These are phyloP conservation scores for Fonsecaea monophora DNA, from an alignment of 2,329 filamentous ascomycete genomes.

Conservation along the genomic window DNA sequence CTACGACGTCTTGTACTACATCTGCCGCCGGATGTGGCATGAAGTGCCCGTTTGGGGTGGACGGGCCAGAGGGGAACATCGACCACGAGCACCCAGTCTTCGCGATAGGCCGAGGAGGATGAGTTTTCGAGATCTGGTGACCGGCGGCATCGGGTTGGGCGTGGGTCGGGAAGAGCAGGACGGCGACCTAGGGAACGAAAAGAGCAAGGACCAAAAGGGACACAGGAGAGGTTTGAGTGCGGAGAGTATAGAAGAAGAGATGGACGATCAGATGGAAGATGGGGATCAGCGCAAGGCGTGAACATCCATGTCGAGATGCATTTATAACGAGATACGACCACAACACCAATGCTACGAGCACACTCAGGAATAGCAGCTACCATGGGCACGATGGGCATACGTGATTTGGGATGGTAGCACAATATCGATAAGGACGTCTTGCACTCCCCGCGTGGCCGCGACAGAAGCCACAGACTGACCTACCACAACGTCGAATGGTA, in stretches of 20 bases:
- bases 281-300: slow-evolving; percentile 2
- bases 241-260: slow-evolving; percentile 18
- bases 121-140: slow-evolving; percentile 34
- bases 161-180: slow-evolving; percentile 3
- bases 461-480: background rate
- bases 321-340: background rate
- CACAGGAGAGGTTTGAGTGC: slow-evolving; percentile 16
- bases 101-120: slow-evolving; percentile 49
- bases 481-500: background rate
- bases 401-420: background rate
- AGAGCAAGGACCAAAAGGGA: slow-evolving; percentile 8
- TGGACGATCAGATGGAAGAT: slow-evolving; percentile 7
- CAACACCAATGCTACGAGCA: background rate
- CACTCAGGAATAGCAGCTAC: background rate
- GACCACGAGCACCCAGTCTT: slow-evolving; percentile 68
- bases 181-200: background rate
- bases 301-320: background rate
- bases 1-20: slow-evolving; percentile 69
- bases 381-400: background rate
- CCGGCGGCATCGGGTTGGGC: background rate
- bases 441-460: background rate
- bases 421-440: background rate
- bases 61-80: slow-evolving; percentile 63
- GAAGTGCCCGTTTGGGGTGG: slow-evolving; percentile 67
- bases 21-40: slow-evolving; percentile 64